Percentiles rank a stretch among this genome's conserved stretches.
These are phyloP conservation scores for Skeletonema marinoi DNA, from an alignment of 108 stramenopile species.

Conservation along the genomic window DNA sequence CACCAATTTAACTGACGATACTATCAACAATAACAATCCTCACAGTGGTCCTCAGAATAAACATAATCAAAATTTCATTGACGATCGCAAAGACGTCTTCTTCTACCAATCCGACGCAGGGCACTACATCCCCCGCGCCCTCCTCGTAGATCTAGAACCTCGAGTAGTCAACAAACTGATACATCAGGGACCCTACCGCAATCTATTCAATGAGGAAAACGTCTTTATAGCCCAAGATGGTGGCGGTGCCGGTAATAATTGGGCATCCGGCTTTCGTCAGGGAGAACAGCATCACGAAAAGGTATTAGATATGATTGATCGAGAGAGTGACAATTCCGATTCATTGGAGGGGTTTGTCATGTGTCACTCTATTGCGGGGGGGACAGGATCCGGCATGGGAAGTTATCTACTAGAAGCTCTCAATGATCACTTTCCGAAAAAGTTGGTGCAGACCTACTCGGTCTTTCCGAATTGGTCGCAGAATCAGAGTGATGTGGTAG, in stretches of 20 bases:
- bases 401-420: slow-evolving; percentile 94
- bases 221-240: slow-evolving; percentile 94
- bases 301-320: slow-evolving; percentile 98
- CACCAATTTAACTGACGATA: background rate
- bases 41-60: background rate
- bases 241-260: slow-evolving; percentile 99
- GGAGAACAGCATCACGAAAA: slow-evolving; percentile 93
- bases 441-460: slow-evolving; percentile 97
- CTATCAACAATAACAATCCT: background rate
- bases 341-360: slow-evolving; percentile 98
- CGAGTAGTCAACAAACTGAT: slow-evolving; percentile 95
- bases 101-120: slow-evolving; percentile 96
- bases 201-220: slow-evolving; percentile 98
- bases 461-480: slow-evolving; percentile 97
- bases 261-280: slow-evolving; percentile 94
- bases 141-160: slow-evolving; percentile 98
- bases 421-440: slow-evolving; percentile 99
- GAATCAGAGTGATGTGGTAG: slow-evolving; percentile 95
- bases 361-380: slow-evolving; percentile 97
- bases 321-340: slow-evolving; percentile 96
- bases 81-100: slow-evolving; percentile 98
- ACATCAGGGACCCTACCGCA: slow-evolving; percentile 61
- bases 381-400: slow-evolving; percentile 98
- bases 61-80: slow-evolving; percentile 57
- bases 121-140: slow-evolving; percentile 85